phyloP scores from a whole-genome alignment of 352 stramenopile genomes.

The Globisporangium polare region DNA sequence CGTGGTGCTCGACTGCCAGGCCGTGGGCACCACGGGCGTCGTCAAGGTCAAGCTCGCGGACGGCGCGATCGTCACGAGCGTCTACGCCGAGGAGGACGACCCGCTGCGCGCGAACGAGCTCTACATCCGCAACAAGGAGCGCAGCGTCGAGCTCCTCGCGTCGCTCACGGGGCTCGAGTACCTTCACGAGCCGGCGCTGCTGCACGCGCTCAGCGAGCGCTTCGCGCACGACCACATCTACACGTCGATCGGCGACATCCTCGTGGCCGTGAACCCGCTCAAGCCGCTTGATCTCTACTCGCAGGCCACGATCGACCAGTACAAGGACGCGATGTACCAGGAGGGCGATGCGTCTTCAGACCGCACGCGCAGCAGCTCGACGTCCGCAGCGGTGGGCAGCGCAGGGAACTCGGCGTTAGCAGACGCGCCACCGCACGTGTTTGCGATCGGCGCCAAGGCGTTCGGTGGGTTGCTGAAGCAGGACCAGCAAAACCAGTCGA shows the following conservation, averaged over 20 bases:
- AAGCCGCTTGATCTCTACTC: conserved; percentile 73
- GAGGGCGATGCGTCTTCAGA: not conserved
- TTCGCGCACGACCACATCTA: conserved; percentile 81
- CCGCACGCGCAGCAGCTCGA: conserved; percentile 12
- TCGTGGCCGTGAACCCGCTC: conserved; percentile 83
- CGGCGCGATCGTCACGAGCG: conserved; percentile 39
- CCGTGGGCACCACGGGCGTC: conserved; percentile 27
- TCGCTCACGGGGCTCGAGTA: conserved; percentile 81
- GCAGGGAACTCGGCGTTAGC: conserved; percentile 1
- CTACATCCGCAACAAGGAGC: conserved; percentile 62
- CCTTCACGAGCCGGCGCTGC: conserved; percentile 76
- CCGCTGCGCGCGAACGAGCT: conserved; percentile 31
- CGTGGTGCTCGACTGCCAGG: conserved; percentile 68
- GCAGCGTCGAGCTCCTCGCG: conserved; percentile 46
- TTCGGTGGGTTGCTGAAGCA: conserved; percentile 69
- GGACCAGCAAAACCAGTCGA: conserved; percentile 35
- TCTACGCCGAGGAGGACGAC: conserved; percentile 26
- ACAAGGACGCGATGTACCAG: conserved; percentile 50
- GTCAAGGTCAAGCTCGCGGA: conserved; percentile 43
- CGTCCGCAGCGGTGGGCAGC: conserved; percentile 1
- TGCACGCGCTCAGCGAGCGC: conserved; percentile 75
- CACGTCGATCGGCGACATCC: conserved; percentile 83
- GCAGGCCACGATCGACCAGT: conserved; percentile 49
- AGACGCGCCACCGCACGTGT: conserved; percentile 80
- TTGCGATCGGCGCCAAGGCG: conserved; percentile 85